Evolutionary conservation across 2,329 filamentous ascomycete genomes (phyloP).

Genomic region (Arthrobotrys pseudoclavata): DNA sequence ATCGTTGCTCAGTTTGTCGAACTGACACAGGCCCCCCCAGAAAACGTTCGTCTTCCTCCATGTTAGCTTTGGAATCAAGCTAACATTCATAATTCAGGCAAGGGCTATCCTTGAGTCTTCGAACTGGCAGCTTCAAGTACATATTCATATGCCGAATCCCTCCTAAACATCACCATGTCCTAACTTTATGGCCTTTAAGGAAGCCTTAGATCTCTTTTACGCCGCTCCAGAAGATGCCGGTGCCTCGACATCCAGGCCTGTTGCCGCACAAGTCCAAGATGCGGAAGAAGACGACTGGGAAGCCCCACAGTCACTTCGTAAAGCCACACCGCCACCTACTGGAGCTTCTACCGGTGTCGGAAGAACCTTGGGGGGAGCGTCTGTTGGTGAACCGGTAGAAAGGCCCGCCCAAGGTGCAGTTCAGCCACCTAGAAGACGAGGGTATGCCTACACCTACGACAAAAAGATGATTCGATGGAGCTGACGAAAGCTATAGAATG

Average conservation of each 20-base stretch:
- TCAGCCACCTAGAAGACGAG: constrained; percentile 42
- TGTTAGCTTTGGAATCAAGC: background rate
- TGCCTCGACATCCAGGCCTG: constrained; percentile 35
- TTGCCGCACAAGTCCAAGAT: constrained; percentile 1
- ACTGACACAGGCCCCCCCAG: constrained; percentile 61
- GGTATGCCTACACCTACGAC: constrained; percentile 10
- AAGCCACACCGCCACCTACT: constrained; percentile 50
- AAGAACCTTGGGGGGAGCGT: constrained; percentile 32
- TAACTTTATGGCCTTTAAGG: constrained; percentile 15
- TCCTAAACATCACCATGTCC: background rate
- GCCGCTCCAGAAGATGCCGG: constrained; percentile 39
- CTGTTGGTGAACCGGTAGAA: constrained; percentile 31
- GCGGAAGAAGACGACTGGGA: constrained; percentile 54
- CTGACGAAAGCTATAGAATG: constrained; percentile 28
- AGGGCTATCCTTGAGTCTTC: constrained; percentile 75
- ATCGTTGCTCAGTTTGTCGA: constrained; percentile 49
- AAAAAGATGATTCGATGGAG: background rate
- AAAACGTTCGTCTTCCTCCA: constrained; percentile 57
- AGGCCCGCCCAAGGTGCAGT: constrained; percentile 3
- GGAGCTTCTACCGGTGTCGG: constrained; percentile 18
- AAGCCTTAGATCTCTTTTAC: constrained; percentile 57
- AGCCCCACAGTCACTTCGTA: constrained; percentile 46
- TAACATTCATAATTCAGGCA: constrained; percentile 69
- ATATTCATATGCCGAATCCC: constrained; percentile 71
- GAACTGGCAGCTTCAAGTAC: constrained; percentile 75